These are phyloP conservation scores for Lactarius psammicola DNA, from an alignment of 768 basidiomycete genomes.

Conservation along the genomic window DNA sequence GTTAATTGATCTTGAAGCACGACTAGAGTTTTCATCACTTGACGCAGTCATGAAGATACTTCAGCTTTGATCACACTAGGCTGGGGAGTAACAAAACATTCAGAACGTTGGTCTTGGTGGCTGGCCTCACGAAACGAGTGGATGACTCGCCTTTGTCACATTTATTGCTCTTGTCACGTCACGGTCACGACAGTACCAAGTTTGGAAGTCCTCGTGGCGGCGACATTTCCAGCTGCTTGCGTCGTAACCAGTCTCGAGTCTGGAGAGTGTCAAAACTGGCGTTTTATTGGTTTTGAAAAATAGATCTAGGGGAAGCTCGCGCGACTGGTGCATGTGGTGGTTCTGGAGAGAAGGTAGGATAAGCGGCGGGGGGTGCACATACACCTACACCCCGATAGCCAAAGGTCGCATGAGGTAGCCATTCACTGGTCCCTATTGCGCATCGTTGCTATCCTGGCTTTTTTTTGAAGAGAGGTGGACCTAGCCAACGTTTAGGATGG, in stretches of 20 bases:
- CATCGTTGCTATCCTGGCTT: background rate
- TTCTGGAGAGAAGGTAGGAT: background rate
- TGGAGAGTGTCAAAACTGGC: background rate
- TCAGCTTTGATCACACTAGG: conserved; percentile 21
- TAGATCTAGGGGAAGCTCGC: background rate
- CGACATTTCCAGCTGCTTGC: background rate
- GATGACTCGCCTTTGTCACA: conserved; percentile 19
- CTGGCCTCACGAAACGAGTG: background rate
- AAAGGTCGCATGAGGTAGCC: background rate
- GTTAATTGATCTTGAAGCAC: conserved; percentile 13
- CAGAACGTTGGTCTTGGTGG: conserved; percentile 12
- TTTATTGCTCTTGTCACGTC: background rate
- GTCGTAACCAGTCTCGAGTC: background rate
- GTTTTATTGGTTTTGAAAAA: background rate
- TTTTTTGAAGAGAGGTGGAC: background rate
- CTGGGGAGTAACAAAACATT: conserved; percentile 6
- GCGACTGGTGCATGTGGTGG: background rate
- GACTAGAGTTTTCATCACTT: conserved; percentile 5
- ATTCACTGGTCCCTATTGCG: background rate
- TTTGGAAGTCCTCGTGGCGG: background rate
- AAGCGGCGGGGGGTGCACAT: background rate
- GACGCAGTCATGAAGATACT: conserved; percentile 13
- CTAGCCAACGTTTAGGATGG: background rate
- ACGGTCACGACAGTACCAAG: background rate
- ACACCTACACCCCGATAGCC: background rate